These are phyloP conservation scores for Phaffia rhodozyma DNA, from an alignment of 1,284 basidiomycete species.

Conservation along the genomic window DNA sequence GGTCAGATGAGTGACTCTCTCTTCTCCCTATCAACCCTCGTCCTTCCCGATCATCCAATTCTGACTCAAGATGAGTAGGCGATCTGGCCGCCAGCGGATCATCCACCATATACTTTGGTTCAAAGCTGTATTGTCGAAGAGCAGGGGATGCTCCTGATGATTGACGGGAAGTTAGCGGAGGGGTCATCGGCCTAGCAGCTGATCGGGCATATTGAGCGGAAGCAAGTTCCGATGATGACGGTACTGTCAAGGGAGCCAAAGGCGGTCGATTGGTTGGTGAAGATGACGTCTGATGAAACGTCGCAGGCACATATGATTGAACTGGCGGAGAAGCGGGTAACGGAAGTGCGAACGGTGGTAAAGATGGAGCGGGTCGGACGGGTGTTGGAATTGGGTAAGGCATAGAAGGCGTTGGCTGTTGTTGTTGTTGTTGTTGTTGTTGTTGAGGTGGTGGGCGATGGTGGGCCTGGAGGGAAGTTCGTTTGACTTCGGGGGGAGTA, in stretches of 20 bases:
- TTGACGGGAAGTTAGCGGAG: neutral
- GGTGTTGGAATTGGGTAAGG: conserved; percentile 2
- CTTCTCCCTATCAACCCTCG: neutral
- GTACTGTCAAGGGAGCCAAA: neutral
- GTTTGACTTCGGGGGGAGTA: conserved; percentile 4
- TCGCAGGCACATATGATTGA: neutral
- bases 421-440: neutral
- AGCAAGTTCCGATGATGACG: neutral
- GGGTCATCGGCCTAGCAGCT: neutral
- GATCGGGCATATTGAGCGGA: neutral
- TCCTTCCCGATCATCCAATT: neutral
- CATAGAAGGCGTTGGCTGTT: neutral
- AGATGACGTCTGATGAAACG: neutral
- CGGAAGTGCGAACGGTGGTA: conserved; percentile 16
- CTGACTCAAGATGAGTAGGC: too few species aligned
- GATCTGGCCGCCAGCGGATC: neutral
- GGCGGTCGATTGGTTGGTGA: neutral
- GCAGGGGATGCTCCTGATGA: neutral
- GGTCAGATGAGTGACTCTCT: too few species aligned
- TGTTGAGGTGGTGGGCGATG: neutral
- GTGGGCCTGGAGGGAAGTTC: neutral
- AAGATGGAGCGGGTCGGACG: conserved; percentile 10
- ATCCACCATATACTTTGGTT: conserved; percentile 15
- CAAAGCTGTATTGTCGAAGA: conserved; percentile 2
- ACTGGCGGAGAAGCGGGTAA: conserved; percentile 10